Percentiles rank a stretch among this genome's conserved stretches.
Evolutionary conservation across 768 basidiomycete species (phyloP).

Genomic region (Rhizopogon vulgaris): DNA sequence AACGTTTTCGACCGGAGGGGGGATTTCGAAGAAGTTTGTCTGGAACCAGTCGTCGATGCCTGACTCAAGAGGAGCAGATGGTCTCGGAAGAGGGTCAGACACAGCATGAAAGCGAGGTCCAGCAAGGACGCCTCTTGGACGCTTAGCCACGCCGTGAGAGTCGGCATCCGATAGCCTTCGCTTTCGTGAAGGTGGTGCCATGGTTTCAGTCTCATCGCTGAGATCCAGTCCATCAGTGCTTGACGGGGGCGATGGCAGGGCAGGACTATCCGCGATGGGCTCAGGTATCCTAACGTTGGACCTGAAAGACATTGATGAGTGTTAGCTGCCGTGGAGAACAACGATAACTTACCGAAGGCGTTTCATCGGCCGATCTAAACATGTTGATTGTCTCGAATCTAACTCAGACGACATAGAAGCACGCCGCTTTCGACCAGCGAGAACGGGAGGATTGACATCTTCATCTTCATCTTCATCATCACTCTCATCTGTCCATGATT

Average conservation of each 20-base stretch:
- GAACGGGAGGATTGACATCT: slow-evolving; percentile 6
- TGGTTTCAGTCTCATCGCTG: neutral
- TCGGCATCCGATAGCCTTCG: slow-evolving; percentile 32
- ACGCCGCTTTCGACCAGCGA: slow-evolving; percentile 18
- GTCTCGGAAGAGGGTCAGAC: slow-evolving; percentile 24
- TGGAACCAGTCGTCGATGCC: slow-evolving; percentile 33
- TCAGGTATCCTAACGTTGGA: neutral
- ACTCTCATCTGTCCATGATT: slow-evolving; percentile 7
- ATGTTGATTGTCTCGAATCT: neutral
- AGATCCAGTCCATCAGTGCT: neutral
- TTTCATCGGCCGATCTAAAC: slow-evolving; percentile 10
- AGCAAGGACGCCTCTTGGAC: slow-evolving; percentile 13
- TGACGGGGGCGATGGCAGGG: slow-evolving; percentile 1
- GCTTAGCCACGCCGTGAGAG: slow-evolving; percentile 16
- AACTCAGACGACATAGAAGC: neutral
- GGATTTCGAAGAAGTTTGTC: slow-evolving; percentile 23
- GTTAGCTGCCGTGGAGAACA: neutral
- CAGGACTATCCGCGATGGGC: neutral
- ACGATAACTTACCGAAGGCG: slow-evolving; percentile 14
- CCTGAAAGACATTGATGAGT: neutral
- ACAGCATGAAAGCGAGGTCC: slow-evolving; percentile 18
- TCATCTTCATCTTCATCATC: no score
- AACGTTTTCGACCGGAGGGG: slow-evolving; percentile 15
- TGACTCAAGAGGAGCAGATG: slow-evolving; percentile 10
- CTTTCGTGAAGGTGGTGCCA: slow-evolving; percentile 18